Base-by-base conservation (phyloP, 352 stramenopile species). In the Pythium aphanidermatum region DNA sequence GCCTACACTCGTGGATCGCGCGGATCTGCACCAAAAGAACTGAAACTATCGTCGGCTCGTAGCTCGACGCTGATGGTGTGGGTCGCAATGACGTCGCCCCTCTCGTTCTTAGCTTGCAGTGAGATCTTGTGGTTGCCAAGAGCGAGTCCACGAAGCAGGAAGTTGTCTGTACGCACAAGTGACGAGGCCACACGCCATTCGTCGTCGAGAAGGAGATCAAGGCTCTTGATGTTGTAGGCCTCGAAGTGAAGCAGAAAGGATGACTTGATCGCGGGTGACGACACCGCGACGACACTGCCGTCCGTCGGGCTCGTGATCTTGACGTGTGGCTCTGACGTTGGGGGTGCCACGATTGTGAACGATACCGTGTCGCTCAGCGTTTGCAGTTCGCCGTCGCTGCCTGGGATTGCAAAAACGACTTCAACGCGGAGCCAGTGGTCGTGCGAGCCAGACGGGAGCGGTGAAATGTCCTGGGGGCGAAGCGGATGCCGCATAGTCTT, bases 111-210 rank as follows among this genome's bases (percentile, higher is more conserved):
- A n/a, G 52, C 71, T 21, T 52, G 34, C 5, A 77, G 14, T 12
- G 46, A 24, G 32, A 81, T 44, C 5, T 21, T 61, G 40, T 84
- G 72, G 0, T 19, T 13, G 0, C 67, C 70, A 2, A 40, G 32
- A 4, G 52, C 46, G 13, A 84, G 53, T 0, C 62, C 60, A n/a
- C 65, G 64, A 14, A 84, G 38, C 27, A 81, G 17, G 26, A 84
- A 29, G 19, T 65, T 75, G 9, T 67, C 72, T 30, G 77, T 64
- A 5, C 33, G 43, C 23, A 69, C 51, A n/a, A 65, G 46, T 1
- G 27, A 51, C 33, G 70, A 75, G 40, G 32, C 51, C 4, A 74
- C n/a, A 9, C 36, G 58, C 27, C 58, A 51, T 17, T 25, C 34
- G 4, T 46, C 36, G 21, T 81, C 64, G 30, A 84, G 6, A 11